These are phyloP conservation scores for Anaeramoeba flamelloides DNA, from an alignment of 78 protist genomes.

Conservation along the genomic window DNA sequence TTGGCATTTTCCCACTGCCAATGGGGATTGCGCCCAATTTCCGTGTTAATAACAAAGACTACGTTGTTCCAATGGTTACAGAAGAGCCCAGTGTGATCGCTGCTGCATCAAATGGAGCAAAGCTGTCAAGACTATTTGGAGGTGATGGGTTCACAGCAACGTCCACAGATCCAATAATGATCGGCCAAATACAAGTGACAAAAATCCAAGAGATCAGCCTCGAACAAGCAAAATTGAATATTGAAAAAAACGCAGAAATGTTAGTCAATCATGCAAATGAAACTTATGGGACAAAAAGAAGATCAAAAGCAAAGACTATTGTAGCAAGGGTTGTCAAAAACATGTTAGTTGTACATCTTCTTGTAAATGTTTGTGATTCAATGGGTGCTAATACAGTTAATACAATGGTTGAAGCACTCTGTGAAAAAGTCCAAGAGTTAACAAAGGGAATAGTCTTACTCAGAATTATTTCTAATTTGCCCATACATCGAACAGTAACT, in stretches of 20 bases:
- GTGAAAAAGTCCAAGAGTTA: not conserved
- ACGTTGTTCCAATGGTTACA: not conserved
- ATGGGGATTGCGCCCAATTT: not conserved
- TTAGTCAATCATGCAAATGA: not conserved
- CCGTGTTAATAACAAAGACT: not conserved
- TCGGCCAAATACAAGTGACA: not conserved
- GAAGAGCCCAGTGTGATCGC: not conserved
- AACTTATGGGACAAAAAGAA: not conserved
- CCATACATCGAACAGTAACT: not conserved
- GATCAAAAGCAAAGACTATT: not conserved
- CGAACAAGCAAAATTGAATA: not conserved
- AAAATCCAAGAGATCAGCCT: not conserved
- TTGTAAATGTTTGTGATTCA: not conserved
- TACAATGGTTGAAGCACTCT: not conserved
- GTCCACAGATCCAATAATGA: not conserved
- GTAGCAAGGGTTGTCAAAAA: not conserved
- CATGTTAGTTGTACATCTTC: not conserved
- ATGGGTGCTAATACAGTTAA: not conserved
- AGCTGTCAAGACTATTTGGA: not conserved
- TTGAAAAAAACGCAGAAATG: not conserved
- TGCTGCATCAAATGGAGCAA: not conserved
- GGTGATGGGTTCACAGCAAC: not conserved
- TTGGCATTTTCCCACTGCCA: not conserved
- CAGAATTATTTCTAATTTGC: not conserved
- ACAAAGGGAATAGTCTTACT: not conserved